Evolutionary conservation across 805 yeast genomes (phyloP).

Genomic region (Starmerella scarabaei): DNA sequence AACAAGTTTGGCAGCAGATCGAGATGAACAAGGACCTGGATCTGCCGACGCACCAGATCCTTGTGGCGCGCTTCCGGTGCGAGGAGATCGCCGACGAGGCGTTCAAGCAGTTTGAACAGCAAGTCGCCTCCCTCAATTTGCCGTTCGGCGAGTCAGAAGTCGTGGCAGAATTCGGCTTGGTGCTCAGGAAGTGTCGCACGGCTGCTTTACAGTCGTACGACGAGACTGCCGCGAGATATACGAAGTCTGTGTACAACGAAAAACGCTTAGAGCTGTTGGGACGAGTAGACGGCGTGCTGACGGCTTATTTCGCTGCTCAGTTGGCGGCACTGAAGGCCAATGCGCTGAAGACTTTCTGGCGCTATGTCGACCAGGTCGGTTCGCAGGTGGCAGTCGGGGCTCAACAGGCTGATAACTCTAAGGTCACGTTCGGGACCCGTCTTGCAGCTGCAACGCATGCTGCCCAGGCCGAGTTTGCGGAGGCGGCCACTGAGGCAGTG

Average conservation of each 20-base stretch:
- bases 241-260: constrained; percentile 49
- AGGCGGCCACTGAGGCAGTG: constrained; percentile 29
- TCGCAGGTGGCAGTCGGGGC: constrained; percentile 6
- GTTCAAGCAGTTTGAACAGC: constrained; percentile 33
- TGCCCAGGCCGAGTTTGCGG: constrained; percentile 24
- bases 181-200: constrained; percentile 34
- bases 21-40: constrained; percentile 88
- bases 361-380: constrained; percentile 6
- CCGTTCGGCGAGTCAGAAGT: constrained; percentile 17
- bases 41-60: constrained; percentile 88
- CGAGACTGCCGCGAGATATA: constrained; percentile 62
- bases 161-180: constrained; percentile 23
- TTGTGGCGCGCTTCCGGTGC: constrained; percentile 89
- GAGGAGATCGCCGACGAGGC: constrained; percentile 64
- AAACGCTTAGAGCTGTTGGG: constrained; percentile 40
- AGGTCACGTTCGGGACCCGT: constrained; percentile 22
- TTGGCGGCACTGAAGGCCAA: constrained; percentile 30
- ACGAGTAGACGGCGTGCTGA: constrained; percentile 33
- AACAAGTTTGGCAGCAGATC: constrained; percentile 87
- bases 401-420: not conserved
- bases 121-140: constrained; percentile 26
- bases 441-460: constrained; percentile 20
- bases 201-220: constrained; percentile 47
- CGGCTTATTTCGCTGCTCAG: constrained; percentile 34
- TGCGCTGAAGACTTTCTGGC: constrained; percentile 25